phyloP scores from a whole-genome alignment of 2,329 filamentous ascomycete species.

The Fusarium sterilihyphosum region DNA sequence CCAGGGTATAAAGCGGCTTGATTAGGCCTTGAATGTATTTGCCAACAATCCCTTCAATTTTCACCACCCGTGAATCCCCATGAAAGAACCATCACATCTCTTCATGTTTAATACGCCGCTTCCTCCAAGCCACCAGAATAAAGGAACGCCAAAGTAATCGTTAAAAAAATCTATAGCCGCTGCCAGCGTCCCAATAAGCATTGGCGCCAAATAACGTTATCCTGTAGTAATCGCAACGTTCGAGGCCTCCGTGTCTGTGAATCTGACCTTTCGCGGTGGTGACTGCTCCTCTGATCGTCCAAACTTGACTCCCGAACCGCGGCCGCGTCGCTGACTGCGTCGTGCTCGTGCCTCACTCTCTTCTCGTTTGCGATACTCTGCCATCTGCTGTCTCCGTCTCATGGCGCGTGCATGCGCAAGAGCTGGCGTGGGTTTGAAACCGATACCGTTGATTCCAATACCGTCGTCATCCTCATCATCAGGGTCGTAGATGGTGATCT shows the following conservation, averaged over 20 bases:
- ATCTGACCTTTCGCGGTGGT: conserved; percentile 50
- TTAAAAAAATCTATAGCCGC: not conserved
- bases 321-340: conserved; percentile 62
- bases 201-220: conserved; percentile 31
- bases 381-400: conserved; percentile 69
- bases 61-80: not conserved
- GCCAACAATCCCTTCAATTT: conserved; percentile 10
- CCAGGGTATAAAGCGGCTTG: conserved; percentile 30
- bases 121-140: not conserved
- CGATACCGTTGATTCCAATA: conserved; percentile 73
- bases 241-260: conserved; percentile 52
- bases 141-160: conserved; percentile 28
- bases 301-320: conserved; percentile 41
- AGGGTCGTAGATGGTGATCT: conserved; percentile 73
- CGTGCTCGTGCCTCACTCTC: conserved; percentile 67
- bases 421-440: conserved; percentile 71
- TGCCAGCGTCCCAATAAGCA: not conserved
- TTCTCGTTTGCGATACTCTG: conserved; percentile 69
- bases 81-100: conserved; percentile 3
- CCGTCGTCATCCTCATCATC: conserved; percentile 74
- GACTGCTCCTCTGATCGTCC: conserved; percentile 39
- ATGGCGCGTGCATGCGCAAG: conserved; percentile 66
- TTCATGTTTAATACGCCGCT: not conserved
- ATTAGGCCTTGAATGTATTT: conserved; percentile 20
- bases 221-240: conserved; percentile 46